These are phyloP conservation scores for Fusarium drepaniforme DNA, from an alignment of 2,329 filamentous ascomycete genomes.

Conservation along the genomic window DNA sequence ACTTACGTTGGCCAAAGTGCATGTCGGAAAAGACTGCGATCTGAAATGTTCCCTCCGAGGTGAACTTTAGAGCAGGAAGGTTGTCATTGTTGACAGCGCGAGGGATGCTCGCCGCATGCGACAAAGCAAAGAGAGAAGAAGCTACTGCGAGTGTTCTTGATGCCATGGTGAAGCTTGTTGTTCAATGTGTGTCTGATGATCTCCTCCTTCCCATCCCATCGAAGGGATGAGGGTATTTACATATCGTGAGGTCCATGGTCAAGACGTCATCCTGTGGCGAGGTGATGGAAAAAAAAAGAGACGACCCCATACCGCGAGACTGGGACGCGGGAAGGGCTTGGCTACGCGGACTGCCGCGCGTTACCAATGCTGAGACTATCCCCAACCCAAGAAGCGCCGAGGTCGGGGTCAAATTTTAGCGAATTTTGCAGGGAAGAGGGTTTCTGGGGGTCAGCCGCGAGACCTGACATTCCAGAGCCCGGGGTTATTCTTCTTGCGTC, in stretches of 20 bases:
- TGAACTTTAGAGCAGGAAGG: slow-evolving; percentile 33
- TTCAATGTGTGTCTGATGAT: background rate
- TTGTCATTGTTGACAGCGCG: slow-evolving; percentile 21
- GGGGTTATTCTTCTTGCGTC: background rate
- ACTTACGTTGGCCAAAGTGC: slow-evolving; percentile 40
- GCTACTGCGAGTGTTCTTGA: slow-evolving; percentile 1
- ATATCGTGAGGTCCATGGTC: slow-evolving; percentile 9
- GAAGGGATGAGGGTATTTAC: slow-evolving; percentile 16
- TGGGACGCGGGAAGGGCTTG: background rate
- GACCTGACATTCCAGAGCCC: background rate
- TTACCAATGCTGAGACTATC: slow-evolving; percentile 2
- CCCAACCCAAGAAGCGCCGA: background rate
- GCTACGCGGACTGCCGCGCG: slow-evolving; percentile 2
- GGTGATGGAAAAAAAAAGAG: background rate
- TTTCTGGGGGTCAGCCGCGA: background rate
- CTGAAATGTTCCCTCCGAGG: slow-evolving; percentile 37
- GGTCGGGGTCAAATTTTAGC: background rate
- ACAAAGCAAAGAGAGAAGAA: slow-evolving; percentile 13
- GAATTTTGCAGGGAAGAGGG: background rate
- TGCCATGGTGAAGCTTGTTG: background rate
- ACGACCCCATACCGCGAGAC: background rate
- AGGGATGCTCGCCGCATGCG: slow-evolving; percentile 2
- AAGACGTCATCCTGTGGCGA: slow-evolving; percentile 10
- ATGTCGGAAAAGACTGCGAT: slow-evolving; percentile 41
- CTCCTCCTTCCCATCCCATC: too few relatives aligned